Percentiles rank a stretch among this genome's conserved stretches.
These are phyloP conservation scores for Claviceps capensis DNA, from an alignment of 2,329 filamentous ascomycete genomes.

Conservation along the genomic window DNA sequence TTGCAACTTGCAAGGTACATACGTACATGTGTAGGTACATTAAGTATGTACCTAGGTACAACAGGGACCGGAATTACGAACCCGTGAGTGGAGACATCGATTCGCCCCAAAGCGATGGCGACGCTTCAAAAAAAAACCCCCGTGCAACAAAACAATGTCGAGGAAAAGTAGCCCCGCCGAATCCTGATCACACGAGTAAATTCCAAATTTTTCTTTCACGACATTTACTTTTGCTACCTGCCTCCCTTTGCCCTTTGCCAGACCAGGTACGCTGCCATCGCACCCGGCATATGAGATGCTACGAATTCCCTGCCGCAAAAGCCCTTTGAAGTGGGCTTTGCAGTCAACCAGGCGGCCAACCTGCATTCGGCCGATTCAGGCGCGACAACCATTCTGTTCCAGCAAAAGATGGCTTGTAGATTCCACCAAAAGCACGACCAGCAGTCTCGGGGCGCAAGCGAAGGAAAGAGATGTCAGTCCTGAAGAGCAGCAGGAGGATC, in stretches of 20 bases:
- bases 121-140: too few relatives aligned
- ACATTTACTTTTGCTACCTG: neutral
- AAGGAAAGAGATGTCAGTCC: neutral
- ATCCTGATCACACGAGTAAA: too few relatives aligned
- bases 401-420: neutral
- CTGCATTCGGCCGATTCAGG: neutral
- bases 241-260: neutral
- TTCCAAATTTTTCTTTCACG: too few relatives aligned
- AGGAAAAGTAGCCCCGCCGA: too few relatives aligned
- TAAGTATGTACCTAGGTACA: too few relatives aligned
- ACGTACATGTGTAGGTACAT: too few relatives aligned
- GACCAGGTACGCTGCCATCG: neutral
- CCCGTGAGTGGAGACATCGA: too few relatives aligned
- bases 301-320: slow-evolving; percentile 12
- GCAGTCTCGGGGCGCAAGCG: neutral
- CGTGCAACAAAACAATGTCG: too few relatives aligned
- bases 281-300: slow-evolving; percentile 15
- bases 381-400: neutral
- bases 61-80: too few relatives aligned
- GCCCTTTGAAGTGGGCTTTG: slow-evolving; percentile 7
- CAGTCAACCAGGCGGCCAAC: neutral
- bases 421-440: neutral
- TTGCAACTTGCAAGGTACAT: neutral
- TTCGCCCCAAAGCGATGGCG: too few relatives aligned
- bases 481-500: neutral